Evolutionary conservation across 169 alveolate species (phyloP).

Genomic region (Miamiensis avidus): DNA sequence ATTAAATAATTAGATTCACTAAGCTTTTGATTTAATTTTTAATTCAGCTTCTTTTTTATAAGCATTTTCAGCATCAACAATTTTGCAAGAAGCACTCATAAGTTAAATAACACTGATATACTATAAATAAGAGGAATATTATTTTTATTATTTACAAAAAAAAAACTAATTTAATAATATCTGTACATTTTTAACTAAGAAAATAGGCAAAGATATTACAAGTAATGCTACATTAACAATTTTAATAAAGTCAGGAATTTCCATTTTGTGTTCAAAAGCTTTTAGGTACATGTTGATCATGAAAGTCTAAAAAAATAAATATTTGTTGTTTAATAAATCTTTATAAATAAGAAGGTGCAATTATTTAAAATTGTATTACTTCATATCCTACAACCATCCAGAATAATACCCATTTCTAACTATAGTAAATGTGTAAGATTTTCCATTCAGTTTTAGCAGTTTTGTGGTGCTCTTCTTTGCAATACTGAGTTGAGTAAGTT

Average conservation of each 20-base stretch:
- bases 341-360: neutral
- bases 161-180: too few relatives aligned
- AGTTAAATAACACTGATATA: conserved; percentile 17
- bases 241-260: conserved; percentile 20
- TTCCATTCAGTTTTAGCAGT: conserved; percentile 38
- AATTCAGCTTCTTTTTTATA: too few relatives aligned
- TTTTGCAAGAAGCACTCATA: conserved; percentile 18
- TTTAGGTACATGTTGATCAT: conserved; percentile 18
- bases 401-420: conserved; percentile 23
- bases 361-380: neutral
- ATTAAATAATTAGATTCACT: too few relatives aligned
- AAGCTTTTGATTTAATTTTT: too few relatives aligned
- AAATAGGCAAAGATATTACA: conserved; percentile 8
- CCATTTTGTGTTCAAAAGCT: conserved; percentile 19
- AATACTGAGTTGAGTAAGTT: conserved; percentile 44
- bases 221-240: neutral
- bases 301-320: neutral
- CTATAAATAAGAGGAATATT: conserved; percentile 1
- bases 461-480: conserved; percentile 47
- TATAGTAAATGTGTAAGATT: conserved; percentile 36
- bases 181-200: conserved; percentile 10
- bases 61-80: neutral
- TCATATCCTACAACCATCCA: conserved; percentile 40
- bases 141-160: neutral
- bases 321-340: neutral